phyloP scores from a whole-genome alignment of 2,329 filamentous ascomycete species.

The Tothia fuscella region DNA sequence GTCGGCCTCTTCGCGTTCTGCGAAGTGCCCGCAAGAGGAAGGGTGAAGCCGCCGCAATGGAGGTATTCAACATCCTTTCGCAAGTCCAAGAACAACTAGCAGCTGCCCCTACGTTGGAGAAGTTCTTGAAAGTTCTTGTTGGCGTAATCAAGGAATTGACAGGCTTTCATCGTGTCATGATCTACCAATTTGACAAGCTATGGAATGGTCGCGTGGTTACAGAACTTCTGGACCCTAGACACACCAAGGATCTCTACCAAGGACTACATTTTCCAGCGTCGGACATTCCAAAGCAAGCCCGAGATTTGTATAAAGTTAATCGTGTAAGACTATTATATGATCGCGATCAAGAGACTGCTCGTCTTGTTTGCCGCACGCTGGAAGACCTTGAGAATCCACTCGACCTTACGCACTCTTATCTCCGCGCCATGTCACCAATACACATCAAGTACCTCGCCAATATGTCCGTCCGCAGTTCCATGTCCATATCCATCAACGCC shows the following conservation, averaged over 20 bases:
- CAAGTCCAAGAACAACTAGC: slow-evolving; percentile 83
- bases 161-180: slow-evolving; percentile 84
- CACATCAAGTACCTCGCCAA: slow-evolving; percentile 78
- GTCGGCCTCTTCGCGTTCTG: slow-evolving; percentile 65
- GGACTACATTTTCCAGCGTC: slow-evolving; percentile 81
- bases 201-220: slow-evolving; percentile 84
- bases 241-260: slow-evolving; percentile 74
- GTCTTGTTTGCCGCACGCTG: slow-evolving; percentile 65
- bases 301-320: slow-evolving; percentile 83
- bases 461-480: slow-evolving; percentile 86
- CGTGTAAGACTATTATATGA: slow-evolving; percentile 83
- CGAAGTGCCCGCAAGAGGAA: slow-evolving; percentile 62
- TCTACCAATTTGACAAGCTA: slow-evolving; percentile 75
- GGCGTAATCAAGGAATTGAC: slow-evolving; percentile 83
- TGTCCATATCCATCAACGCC: slow-evolving; percentile 86
- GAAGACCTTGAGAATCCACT: slow-evolving; percentile 64
- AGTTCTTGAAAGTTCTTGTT: slow-evolving; percentile 67
- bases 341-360: slow-evolving; percentile 64
- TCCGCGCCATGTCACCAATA: slow-evolving; percentile 83
- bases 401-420: slow-evolving; percentile 73
- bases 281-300: slow-evolving; percentile 73
- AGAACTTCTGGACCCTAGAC: slow-evolving; percentile 68
- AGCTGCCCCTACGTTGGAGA: slow-evolving; percentile 56
- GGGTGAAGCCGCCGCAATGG: slow-evolving; percentile 73
- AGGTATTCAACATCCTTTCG: slow-evolving; percentile 84